Evolutionary conservation across 139 green algal species (phyloP).

Genomic region (Tetradesmus lagerheimii): DNA sequence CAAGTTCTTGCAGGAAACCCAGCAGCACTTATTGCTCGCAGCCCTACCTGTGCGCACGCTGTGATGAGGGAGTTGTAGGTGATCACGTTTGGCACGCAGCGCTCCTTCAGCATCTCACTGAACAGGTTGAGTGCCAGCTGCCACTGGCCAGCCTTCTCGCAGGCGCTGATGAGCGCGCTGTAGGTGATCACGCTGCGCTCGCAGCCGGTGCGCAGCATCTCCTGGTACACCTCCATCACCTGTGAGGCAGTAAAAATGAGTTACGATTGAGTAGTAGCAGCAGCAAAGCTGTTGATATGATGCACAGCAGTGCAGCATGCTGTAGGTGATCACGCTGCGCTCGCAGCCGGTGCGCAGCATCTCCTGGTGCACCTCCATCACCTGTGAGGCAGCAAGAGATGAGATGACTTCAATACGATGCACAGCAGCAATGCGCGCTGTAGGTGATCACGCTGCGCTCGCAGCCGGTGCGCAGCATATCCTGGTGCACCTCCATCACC

Average conservation of each 20-base stretch:
- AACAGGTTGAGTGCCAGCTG: slow-evolving; percentile 86
- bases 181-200: slow-evolving; percentile 82
- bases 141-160: slow-evolving; percentile 80
- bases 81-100: slow-evolving; percentile 61
- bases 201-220: slow-evolving; percentile 67
- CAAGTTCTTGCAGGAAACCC: no score
- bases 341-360: slow-evolving; percentile 62
- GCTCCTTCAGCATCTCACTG: slow-evolving; percentile 78
- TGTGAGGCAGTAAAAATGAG: slow-evolving; percentile 1
- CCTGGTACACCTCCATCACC: slow-evolving; percentile 67
- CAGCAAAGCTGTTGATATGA: no score
- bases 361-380: slow-evolving; percentile 65
- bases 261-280: no score
- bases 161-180: slow-evolving; percentile 76
- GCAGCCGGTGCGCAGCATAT: slow-evolving; percentile 67
- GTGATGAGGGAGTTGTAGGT: slow-evolving; percentile 74
- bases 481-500: slow-evolving; percentile 67
- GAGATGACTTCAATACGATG: background rate
- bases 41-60: slow-evolving; percentile 52
- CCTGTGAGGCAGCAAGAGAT: background rate
- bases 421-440: slow-evolving; percentile 49
- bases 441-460: slow-evolving; percentile 82
- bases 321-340: slow-evolving; percentile 84
- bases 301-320: slow-evolving; percentile 47
- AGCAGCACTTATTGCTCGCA: no score